Evolutionary conservation across 805 yeast genomes (phyloP).

Genomic region (Ogataea pini): DNA sequence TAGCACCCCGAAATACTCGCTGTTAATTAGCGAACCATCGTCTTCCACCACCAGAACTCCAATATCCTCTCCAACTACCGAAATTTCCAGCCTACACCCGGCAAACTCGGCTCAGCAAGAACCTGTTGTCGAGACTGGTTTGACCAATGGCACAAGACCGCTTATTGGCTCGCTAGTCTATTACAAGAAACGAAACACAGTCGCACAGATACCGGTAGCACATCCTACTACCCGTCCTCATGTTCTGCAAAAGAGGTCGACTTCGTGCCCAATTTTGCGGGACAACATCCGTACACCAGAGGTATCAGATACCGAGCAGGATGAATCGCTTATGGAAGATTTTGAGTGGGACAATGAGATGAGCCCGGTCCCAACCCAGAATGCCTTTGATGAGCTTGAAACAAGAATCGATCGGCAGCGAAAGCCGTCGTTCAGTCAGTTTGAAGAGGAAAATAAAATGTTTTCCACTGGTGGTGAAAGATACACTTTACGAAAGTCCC

Average conservation of each 20-base stretch:
- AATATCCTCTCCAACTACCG: background rate
- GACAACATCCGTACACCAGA: background rate
- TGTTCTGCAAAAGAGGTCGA: background rate
- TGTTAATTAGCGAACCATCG: constrained; percentile 12
- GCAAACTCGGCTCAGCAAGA: background rate
- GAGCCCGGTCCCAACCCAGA: constrained; percentile 5
- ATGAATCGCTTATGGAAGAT: background rate
- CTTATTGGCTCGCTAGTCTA: constrained; percentile 33
- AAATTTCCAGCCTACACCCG: background rate
- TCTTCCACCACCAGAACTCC: background rate
- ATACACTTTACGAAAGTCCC: background rate
- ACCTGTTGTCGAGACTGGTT: background rate
- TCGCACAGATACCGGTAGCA: constrained; percentile 5
- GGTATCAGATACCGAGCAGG: background rate
- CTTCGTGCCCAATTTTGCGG: constrained; percentile 11
- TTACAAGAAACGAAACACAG: constrained; percentile 19
- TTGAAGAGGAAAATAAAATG: constrained; percentile 16
- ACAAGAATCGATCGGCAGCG: constrained; percentile 19
- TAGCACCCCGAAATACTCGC: constrained; percentile 12
- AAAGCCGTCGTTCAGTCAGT: constrained; percentile 17
- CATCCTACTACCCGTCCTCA: background rate
- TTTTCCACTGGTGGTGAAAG: background rate
- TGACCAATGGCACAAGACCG: constrained; percentile 28
- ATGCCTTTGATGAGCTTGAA: constrained; percentile 22
- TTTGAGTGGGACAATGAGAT: background rate